These are phyloP conservation scores for Umbelopsis isabellina DNA, from an alignment of 192 early-diverging fungal genomes.

Conservation along the genomic window DNA sequence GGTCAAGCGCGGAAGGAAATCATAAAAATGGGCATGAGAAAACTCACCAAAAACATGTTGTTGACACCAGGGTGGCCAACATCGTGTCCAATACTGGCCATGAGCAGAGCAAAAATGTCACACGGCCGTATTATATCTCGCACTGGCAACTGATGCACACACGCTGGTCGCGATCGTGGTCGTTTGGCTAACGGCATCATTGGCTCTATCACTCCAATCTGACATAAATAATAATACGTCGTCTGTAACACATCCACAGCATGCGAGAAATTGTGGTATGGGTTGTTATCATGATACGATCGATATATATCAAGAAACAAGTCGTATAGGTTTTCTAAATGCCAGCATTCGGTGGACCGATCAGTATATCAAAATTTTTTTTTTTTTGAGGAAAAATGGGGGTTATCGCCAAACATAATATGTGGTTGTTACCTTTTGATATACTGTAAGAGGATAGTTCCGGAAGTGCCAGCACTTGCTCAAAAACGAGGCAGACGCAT, in stretches of 20 bases:
- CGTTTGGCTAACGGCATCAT: conserved; percentile 30
- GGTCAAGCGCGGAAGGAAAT: background rate
- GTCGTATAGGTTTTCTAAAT: conserved; percentile 49
- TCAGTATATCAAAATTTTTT: too few species aligned
- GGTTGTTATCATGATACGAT: conserved; percentile 69
- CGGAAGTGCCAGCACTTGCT: conserved; percentile 60
- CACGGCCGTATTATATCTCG: conserved; percentile 52
- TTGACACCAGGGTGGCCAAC: conserved; percentile 93
- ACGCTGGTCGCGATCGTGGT: conserved; percentile 29
- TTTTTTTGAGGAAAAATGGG: too few species aligned
- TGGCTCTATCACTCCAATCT: conserved; percentile 57
- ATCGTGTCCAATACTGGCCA: conserved; percentile 81
- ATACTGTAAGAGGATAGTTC: conserved; percentile 62
- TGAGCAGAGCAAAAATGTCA: conserved; percentile 74
- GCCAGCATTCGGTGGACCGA: background rate
- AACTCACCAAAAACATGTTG: conserved; percentile 84
- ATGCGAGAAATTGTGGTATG: conserved; percentile 95
- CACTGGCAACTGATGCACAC: conserved; percentile 46
- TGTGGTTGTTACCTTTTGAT: conserved; percentile 45
- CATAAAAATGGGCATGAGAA: too few species aligned
- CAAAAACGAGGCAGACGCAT: conserved; percentile 68
- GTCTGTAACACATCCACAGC: conserved; percentile 95
- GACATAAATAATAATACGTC: conserved; percentile 79
- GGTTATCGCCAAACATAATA: too few species aligned
- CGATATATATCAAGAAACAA: conserved; percentile 58